A percentile compares a stretch with the other conserved stretches of the same genome.
These are phyloP conservation scores for Tephrocybe sp. DNA, from an alignment of 768 basidiomycete genomes.

Conservation along the genomic window DNA sequence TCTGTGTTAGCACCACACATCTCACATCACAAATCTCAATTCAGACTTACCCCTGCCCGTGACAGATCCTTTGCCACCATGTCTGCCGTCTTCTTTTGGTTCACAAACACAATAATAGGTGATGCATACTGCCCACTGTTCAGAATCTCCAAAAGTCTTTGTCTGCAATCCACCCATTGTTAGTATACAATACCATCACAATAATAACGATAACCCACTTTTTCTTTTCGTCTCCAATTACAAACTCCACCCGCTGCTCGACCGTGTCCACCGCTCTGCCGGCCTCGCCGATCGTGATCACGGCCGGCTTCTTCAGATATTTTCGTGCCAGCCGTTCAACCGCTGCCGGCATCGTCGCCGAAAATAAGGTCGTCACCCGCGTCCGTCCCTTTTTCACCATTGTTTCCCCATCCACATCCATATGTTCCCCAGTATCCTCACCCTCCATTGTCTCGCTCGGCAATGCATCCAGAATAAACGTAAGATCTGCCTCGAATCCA, in stretches of 20 bases:
- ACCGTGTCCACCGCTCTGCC: constrained; percentile 98
- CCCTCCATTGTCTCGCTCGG: constrained; percentile 88
- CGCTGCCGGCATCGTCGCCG: constrained; percentile 97
- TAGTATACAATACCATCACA: neutral
- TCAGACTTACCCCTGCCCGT: constrained; percentile 82
- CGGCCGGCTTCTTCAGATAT: constrained; percentile 88
- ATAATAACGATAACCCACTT: constrained; percentile 56
- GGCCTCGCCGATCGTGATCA: constrained; percentile 97
- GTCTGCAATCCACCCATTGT: constrained; percentile 41
- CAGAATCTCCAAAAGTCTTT: constrained; percentile 86
- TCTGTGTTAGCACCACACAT: constrained; percentile 2
- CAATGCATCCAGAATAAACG: constrained; percentile 91
- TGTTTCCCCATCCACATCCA: constrained; percentile 76
- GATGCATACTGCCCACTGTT: constrained; percentile 79
- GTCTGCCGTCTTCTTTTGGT: constrained; percentile 99
- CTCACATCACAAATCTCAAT: constrained; percentile 4
- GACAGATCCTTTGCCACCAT: constrained; percentile 95
- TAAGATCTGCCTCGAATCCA: constrained; percentile 93
- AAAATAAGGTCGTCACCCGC: constrained; percentile 94
- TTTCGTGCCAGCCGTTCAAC: constrained; percentile 94
- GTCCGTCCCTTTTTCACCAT: constrained; percentile 74
- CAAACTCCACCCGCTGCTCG: constrained; percentile 93
- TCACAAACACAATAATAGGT: constrained; percentile 98
- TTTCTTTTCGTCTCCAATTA: constrained; percentile 93
- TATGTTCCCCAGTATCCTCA: constrained; percentile 69